Conservation (phyloP, 805 yeast species). For the Torulaspora indica region DNA sequence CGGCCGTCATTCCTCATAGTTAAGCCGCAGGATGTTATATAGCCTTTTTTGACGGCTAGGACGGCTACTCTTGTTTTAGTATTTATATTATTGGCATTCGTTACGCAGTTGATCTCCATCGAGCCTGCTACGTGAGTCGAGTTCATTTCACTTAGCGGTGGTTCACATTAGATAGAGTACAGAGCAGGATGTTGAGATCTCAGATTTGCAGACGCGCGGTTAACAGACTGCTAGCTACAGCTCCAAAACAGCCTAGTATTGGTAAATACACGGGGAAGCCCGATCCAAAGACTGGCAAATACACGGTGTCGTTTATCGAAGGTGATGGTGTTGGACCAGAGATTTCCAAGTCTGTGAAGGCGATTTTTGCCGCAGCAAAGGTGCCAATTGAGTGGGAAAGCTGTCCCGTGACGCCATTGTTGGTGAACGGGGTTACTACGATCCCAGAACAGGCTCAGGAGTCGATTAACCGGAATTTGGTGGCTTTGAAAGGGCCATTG, state of each 20-base stretch:
- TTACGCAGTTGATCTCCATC: no score
- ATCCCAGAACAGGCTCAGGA: conserved; percentile 89
- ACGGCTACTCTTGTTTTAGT: not conserved
- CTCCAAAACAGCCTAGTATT: conserved; percentile 33
- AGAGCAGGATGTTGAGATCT: conserved; percentile 20
- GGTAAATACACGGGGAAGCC: conserved; percentile 36
- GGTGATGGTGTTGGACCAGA: conserved; percentile 99
- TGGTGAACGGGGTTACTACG: conserved; percentile 88
- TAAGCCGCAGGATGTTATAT: not conserved
- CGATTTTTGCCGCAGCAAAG: conserved; percentile 86
- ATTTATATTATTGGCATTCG: not conserved
- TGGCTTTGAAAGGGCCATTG: conserved; percentile 96
- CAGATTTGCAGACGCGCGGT: conserved; percentile 20
- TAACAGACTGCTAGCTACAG: conserved; percentile 24
- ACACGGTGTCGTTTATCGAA: conserved; percentile 91
- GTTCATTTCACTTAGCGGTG: no score
- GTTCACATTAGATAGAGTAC: no score
- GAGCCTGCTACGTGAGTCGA: no score
- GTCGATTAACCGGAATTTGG: conserved; percentile 85
- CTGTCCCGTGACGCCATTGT: conserved; percentile 90
- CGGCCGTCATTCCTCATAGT: not conserved
- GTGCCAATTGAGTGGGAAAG: conserved; percentile 97
- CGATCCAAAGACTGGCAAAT: conserved; percentile 64
- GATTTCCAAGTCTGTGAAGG: conserved; percentile 89
- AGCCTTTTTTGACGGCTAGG: not conserved